These are phyloP conservation scores for Blastocystis hominis DNA, from an alignment of 352 stramenopile genomes.

Conservation along the genomic window DNA sequence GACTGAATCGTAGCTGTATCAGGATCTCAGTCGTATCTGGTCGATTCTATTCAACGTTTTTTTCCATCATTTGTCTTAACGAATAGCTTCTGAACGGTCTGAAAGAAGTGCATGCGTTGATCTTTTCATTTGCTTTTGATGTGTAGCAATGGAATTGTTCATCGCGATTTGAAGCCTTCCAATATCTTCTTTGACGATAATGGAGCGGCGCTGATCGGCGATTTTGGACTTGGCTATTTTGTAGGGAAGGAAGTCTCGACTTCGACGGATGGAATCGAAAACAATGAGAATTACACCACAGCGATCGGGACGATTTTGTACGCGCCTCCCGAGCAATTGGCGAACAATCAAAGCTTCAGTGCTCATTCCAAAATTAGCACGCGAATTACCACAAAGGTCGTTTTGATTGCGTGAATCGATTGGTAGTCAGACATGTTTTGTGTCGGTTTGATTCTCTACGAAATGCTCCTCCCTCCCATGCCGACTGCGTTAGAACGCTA, in stretches of 20 bases:
- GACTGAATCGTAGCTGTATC: background rate
- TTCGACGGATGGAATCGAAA: background rate
- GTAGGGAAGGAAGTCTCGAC: conserved; percentile 62
- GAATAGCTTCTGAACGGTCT: background rate
- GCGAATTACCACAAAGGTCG: background rate
- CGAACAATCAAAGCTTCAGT: background rate
- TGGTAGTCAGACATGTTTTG: conserved; percentile 73
- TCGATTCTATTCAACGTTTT: conserved; percentile 2
- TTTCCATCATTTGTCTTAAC: background rate
- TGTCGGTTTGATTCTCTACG: conserved; percentile 82
- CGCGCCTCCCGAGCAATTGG: background rate
- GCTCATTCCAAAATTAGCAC: background rate
- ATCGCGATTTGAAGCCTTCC: too few relatives aligned
- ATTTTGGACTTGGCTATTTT: conserved; percentile 76
- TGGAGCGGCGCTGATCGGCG: conserved; percentile 79
- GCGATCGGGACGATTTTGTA: background rate
- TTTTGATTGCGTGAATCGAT: background rate
- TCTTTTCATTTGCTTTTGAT: background rate
- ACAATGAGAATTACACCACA: background rate
- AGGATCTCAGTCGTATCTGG: background rate
- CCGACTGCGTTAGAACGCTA: background rate
- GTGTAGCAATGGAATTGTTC: conserved; percentile 68
- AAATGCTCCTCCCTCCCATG: conserved; percentile 73
- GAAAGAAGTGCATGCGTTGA: background rate
- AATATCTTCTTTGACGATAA: conserved; percentile 80